A percentile compares a stretch with the other conserved stretches of the same genome.
Evolutionary conservation across 768 basidiomycete genomes (phyloP).

Genomic region (Paxillus ammoniavirescens): DNA sequence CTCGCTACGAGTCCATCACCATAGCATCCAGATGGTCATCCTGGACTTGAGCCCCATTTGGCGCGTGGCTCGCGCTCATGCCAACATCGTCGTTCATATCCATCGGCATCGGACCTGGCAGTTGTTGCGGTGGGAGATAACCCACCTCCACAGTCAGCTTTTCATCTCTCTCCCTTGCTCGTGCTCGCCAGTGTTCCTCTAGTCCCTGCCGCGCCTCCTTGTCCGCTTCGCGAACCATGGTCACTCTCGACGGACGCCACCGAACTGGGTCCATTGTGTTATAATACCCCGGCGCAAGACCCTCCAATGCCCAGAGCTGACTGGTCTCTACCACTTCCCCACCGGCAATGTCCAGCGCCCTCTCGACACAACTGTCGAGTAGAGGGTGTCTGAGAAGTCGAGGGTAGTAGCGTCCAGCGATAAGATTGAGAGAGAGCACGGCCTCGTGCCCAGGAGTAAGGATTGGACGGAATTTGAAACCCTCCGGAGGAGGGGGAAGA

Average conservation of each 20-base stretch:
- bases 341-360: conserved; percentile 37
- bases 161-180: conserved; percentile 29
- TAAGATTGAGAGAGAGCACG: conserved; percentile 63
- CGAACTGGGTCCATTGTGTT: conserved; percentile 69
- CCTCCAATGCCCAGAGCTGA: conserved; percentile 72
- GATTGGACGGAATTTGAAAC: conserved; percentile 70
- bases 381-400: conserved; percentile 64
- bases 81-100: conserved; percentile 1
- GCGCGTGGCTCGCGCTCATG: not conserved
- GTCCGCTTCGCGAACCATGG: conserved; percentile 66
- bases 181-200: conserved; percentile 37
- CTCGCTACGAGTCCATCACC: conserved; percentile 14
- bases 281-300: conserved; percentile 60
- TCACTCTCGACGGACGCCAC: conserved; percentile 49
- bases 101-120: not conserved
- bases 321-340: conserved; percentile 41
- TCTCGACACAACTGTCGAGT: conserved; percentile 40
- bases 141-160: conserved; percentile 14
- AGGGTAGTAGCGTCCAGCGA: conserved; percentile 84
- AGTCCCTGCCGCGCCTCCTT: conserved; percentile 43
- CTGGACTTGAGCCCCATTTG: not conserved
- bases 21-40: conserved; percentile 14
- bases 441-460: conserved; percentile 60
- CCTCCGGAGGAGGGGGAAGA: conserved; percentile 63
- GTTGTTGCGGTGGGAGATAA: conserved; percentile 12